Evolutionary conservation across 441 rosid genomes (phyloP).

Genomic region (Eruca vesicaria): DNA sequence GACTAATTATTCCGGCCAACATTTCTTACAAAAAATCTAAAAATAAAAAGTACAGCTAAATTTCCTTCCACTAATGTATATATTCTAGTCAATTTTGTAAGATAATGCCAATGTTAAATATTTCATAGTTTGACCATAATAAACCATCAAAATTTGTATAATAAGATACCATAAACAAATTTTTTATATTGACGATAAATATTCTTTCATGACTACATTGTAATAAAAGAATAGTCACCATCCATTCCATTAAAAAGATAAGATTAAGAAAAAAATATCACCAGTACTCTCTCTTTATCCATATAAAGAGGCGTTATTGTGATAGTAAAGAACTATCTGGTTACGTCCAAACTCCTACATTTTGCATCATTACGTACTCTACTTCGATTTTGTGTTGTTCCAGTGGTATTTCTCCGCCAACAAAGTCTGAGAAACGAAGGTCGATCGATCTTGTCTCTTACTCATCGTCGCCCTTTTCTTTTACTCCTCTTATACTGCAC

Average conservation of each 20-base stretch:
- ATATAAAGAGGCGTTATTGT: background rate
- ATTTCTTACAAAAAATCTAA: background rate
- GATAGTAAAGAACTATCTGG: background rate
- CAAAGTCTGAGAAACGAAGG: conserved; percentile 1
- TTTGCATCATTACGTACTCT: background rate
- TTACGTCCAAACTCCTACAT: background rate
- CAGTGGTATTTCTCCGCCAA: background rate
- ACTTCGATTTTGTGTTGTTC: background rate
- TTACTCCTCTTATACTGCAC: background rate
- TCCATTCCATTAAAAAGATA: background rate
- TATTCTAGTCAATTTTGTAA: background rate
- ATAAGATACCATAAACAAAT: background rate
- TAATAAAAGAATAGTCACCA: background rate
- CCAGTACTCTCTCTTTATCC: background rate
- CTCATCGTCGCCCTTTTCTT: background rate
- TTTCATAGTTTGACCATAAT: background rate
- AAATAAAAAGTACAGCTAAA: background rate
- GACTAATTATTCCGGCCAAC: background rate
- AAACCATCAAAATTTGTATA: background rate
- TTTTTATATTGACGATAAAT: background rate
- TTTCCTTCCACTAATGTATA: background rate
- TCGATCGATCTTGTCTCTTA: background rate
- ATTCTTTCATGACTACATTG: background rate
- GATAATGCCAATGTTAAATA: background rate
- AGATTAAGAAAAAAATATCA: background rate